Base-by-base conservation (phyloP, 176 grass and related monocot genomes). In the Eleusine coracana region DNA sequence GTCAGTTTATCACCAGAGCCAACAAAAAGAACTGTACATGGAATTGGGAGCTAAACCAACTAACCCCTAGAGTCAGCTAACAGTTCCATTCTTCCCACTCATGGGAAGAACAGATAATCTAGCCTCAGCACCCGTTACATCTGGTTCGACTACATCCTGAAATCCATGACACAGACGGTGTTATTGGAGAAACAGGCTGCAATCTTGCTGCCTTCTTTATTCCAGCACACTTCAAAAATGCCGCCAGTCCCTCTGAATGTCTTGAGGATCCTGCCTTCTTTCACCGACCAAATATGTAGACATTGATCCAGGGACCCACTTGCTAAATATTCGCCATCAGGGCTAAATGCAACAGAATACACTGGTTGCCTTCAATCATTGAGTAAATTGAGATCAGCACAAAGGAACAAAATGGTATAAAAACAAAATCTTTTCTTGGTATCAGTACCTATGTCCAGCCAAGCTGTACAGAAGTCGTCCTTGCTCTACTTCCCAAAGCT, bases 221-320 rank as follows among this genome's bases (percentile, higher is more conserved):
- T 98, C 96, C 96, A 98, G 61, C 96, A 98, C 12, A 98, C 96
- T 88, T 98, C 96, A 2, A 98, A 98, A 76, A 98, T 98, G 83
- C 96, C 96, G 36, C 92, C 96, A 48, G 76, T 90, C 49, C 96
- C 96, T 85, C 83, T 93, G 58, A 93, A 98, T 3, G 93, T 98
- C 82, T 92, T 95, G 87, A 98, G 28, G 60, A 98, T 82, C 69
- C 75, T 92, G 41, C 93, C 96, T 58, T 98, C 93, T 93, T 92
- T 98, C 52, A 98, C 96, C 2, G 96, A 98, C 96, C 96, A 98
- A 72, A 98, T 95, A 68, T 95, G 92, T 20, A 98, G 80, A 66
- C 90, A 95, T 67, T 98, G 96, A 80, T 98, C 96, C 18, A 98
- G 80, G 65, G 96, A 98, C 23, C 96, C 96, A 49, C 96, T 98